Evolutionary conservation across 1,284 basidiomycete genomes (phyloP).

Genomic region (Malassezia sympodialis): DNA sequence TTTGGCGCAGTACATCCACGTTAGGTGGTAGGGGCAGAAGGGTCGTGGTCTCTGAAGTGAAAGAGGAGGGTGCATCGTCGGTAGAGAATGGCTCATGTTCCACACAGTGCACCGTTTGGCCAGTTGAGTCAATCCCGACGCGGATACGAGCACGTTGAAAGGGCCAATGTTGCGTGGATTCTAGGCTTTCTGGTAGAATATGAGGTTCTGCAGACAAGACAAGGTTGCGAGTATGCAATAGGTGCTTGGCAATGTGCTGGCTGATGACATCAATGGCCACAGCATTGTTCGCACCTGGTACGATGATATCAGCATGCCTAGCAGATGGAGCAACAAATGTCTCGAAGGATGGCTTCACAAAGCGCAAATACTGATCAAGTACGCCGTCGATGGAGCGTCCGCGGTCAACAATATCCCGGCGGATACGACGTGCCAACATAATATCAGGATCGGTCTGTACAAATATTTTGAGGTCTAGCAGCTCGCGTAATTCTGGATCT

Average conservation of each 20-base stretch:
- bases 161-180: too few species aligned
- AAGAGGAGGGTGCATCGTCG: background rate
- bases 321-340: constrained; percentile 85
- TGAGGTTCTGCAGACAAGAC: background rate
- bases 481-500: constrained; percentile 56
- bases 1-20: constrained; percentile 64
- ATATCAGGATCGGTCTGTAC: constrained; percentile 75
- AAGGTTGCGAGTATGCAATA: constrained; percentile 44
- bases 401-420: constrained; percentile 75
- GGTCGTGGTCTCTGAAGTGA: background rate
- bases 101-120: constrained; percentile 1
- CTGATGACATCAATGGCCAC: constrained; percentile 80
- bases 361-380: constrained; percentile 83
- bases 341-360: constrained; percentile 76
- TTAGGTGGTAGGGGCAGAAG: constrained; percentile 50
- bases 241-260: constrained; percentile 75
- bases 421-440: constrained; percentile 87
- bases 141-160: constrained; percentile 1
- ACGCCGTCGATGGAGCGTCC: constrained; percentile 75
- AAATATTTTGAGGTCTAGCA: constrained; percentile 79
- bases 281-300: constrained; percentile 37
- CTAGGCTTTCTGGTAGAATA: background rate
- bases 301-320: constrained; percentile 62
- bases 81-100: constrained; percentile 10
- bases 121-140: background rate